Conservation (phyloP, 345 rosid species). For the Chamaenerion angustifolium region DNA sequence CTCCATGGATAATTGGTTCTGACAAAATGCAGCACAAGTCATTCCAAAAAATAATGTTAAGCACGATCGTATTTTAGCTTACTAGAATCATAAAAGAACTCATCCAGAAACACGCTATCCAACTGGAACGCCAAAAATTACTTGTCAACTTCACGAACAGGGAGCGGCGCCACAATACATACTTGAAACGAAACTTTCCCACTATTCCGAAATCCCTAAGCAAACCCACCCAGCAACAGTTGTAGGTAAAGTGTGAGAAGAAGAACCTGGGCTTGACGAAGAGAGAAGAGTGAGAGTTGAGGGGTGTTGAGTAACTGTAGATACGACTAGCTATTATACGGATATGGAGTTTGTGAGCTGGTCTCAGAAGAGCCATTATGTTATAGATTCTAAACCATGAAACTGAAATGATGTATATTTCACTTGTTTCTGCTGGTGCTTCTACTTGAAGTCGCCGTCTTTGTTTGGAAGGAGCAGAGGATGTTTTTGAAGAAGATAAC, state of each 20-base stretch:
- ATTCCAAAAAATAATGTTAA: no score
- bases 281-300: constrained; percentile 15
- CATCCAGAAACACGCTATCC: no score
- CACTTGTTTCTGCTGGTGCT: no score
- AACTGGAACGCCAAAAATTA: neutral
- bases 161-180: neutral
- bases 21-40: constrained; percentile 6
- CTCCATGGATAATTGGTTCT: constrained; percentile 36
- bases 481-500: no score
- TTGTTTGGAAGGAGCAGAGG: no score
- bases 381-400: constrained; percentile 10
- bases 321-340: constrained; percentile 42
- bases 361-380: constrained; percentile 26
- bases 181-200: neutral
- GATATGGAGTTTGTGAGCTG: constrained; percentile 20
- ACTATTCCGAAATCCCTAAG: no score
- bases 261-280: constrained; percentile 35
- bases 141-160: neutral
- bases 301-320: constrained; percentile 9
- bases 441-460: no score
- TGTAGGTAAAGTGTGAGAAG: neutral
- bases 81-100: neutral
- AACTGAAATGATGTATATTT: neutral
- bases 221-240: neutral
- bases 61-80: neutral